phyloP scores from a whole-genome alignment of 2,329 filamentous ascomycete species.

The Exophiala sp. region DNA sequence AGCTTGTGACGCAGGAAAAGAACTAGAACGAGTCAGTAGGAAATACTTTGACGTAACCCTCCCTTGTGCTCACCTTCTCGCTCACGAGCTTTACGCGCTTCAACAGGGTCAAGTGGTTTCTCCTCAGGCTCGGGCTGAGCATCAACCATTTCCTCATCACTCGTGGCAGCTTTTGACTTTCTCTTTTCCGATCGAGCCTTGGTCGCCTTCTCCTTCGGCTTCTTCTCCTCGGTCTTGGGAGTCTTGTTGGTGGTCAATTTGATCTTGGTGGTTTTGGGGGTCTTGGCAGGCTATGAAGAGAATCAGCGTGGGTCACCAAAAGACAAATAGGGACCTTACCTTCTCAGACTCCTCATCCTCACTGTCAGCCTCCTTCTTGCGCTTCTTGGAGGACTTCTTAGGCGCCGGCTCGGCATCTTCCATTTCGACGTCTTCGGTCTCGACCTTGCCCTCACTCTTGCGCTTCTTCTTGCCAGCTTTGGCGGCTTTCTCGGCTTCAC shows the following conservation, averaged over 20 bases:
- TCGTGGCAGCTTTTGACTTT: slow-evolving; percentile 48
- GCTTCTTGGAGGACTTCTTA: slow-evolving; percentile 63
- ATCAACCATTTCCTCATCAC: slow-evolving; percentile 54
- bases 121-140: slow-evolving; percentile 48
- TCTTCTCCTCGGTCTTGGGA: slow-evolving; percentile 43
- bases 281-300: slow-evolving; percentile 49
- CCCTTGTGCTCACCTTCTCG: slow-evolving; percentile 55
- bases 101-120: slow-evolving; percentile 49
- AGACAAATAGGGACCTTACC: slow-evolving; percentile 39
- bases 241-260: slow-evolving; percentile 56
- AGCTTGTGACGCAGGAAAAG: slow-evolving; percentile 89
- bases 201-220: slow-evolving; percentile 52
- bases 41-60: slow-evolving; percentile 15
- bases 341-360: slow-evolving; percentile 71
- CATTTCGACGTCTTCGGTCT: slow-evolving; percentile 45
- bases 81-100: slow-evolving; percentile 50
- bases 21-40: slow-evolving; percentile 46
- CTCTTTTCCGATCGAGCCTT: slow-evolving; percentile 56
- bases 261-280: slow-evolving; percentile 59
- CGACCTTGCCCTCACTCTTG: slow-evolving; percentile 39
- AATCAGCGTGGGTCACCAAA: slow-evolving; percentile 12
- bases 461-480: slow-evolving; percentile 50
- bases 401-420: slow-evolving; percentile 49
- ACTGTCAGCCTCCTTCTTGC: slow-evolving; percentile 64
- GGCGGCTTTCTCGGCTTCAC: slow-evolving; percentile 52